Evolutionary conservation across 345 rosid genomes (phyloP).

Genomic region (Acer campestre): DNA sequence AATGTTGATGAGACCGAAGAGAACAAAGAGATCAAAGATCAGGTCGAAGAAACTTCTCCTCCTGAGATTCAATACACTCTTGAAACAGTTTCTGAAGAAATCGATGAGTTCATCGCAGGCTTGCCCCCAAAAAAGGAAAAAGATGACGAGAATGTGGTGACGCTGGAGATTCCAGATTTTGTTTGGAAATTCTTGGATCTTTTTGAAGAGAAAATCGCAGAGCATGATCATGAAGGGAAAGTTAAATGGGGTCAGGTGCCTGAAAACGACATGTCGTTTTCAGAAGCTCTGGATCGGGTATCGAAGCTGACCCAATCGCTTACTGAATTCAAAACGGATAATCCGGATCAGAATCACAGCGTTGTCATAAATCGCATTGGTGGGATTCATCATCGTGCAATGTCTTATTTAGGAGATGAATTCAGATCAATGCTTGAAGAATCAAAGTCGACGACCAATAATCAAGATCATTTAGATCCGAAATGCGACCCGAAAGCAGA

Average conservation of each 20-base stretch:
- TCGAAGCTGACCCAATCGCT: constrained; percentile 51
- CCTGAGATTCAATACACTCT: constrained; percentile 42
- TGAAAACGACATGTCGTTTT: constrained; percentile 46
- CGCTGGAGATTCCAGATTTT: constrained; percentile 47
- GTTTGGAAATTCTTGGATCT: constrained; percentile 68
- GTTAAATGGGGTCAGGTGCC: constrained; percentile 35
- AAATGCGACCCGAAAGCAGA: constrained; percentile 11
- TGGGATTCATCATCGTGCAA: constrained; percentile 62
- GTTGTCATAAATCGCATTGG: constrained; percentile 55
- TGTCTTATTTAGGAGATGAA: constrained; percentile 78
- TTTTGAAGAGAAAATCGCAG: constrained; percentile 42
- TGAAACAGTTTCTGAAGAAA: constrained; percentile 52
- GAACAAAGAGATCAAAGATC: constrained; percentile 12
- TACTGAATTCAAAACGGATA: constrained; percentile 37
- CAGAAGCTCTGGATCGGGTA: constrained; percentile 52
- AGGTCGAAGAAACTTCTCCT: constrained; percentile 28
- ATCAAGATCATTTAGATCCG: constrained; percentile 23
- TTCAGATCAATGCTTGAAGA: constrained; percentile 60
- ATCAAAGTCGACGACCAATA: constrained; percentile 4
- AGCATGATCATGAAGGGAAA: constrained; percentile 49
- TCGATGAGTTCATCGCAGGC: constrained; percentile 44
- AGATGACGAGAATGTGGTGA: constrained; percentile 19
- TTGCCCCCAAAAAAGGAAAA: constrained; percentile 24
- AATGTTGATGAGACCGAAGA: not conserved
- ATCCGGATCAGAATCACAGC: constrained; percentile 37